Evolutionary conservation across 192 early-diverging fungal genomes (phyloP).

Genomic region (Dimargaris xerosporica): DNA sequence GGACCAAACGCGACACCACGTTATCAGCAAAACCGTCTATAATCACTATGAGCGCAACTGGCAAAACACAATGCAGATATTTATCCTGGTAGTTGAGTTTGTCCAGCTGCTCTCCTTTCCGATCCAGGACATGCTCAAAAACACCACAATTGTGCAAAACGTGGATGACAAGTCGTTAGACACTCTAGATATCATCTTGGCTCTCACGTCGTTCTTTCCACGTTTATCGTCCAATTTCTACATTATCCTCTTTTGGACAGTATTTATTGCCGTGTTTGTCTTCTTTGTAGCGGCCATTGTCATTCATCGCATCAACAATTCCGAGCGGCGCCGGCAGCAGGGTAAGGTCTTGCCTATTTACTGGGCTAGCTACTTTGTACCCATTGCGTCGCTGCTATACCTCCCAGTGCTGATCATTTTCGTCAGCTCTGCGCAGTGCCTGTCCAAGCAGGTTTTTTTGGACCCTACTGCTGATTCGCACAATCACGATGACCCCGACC

Average conservation of each 20-base stretch:
- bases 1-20: constrained; percentile 26
- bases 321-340: constrained; percentile 14
- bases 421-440: constrained; percentile 32
- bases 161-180: neutral
- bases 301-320: constrained; percentile 25
- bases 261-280: constrained; percentile 19
- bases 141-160: constrained; percentile 20
- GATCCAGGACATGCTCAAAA: constrained; percentile 48
- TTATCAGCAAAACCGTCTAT: constrained; percentile 25
- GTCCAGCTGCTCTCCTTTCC: constrained; percentile 67
- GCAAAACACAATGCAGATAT: constrained; percentile 57
- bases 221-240: constrained; percentile 28
- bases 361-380: constrained; percentile 34
- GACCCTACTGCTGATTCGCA: constrained; percentile 18
- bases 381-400: constrained; percentile 32
- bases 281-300: constrained; percentile 18
- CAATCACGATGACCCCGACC: constrained; percentile 15
- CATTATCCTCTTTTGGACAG: constrained; percentile 31
- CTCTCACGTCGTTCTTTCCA: constrained; percentile 29
- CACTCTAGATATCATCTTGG: constrained; percentile 19
- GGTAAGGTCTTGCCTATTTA: constrained; percentile 24
- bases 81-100: constrained; percentile 57
- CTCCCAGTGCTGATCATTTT: constrained; percentile 36
- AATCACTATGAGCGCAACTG: constrained; percentile 27
- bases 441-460: constrained; percentile 23